phyloP scores from a whole-genome alignment of 768 basidiomycete genomes.

The Leccinellum rugosiceps region DNA sequence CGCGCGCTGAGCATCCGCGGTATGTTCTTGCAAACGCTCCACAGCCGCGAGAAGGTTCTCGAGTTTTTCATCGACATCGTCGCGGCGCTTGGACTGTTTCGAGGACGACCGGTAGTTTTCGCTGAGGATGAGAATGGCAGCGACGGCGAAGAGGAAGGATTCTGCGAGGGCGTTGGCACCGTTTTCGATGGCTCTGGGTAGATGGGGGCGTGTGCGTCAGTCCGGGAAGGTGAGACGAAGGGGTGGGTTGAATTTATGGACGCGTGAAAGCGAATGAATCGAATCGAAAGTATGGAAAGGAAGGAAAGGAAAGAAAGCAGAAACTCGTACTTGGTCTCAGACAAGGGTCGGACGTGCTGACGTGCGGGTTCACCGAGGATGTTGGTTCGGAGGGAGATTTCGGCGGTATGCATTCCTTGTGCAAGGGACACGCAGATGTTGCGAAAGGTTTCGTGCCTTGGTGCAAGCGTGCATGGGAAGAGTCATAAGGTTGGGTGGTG shows the following conservation, averaged over 20 bases:
- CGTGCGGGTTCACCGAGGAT: slow-evolving; percentile 73
- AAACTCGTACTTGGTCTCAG: slow-evolving; percentile 63
- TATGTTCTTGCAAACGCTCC: slow-evolving; percentile 39
- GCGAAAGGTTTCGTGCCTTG: slow-evolving; percentile 71
- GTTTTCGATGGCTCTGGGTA: slow-evolving; percentile 72
- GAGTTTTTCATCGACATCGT: slow-evolving; percentile 67
- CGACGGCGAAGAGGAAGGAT: slow-evolving; percentile 79
- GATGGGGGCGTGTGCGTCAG: background rate
- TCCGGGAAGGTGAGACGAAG: background rate
- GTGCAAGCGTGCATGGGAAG: background rate
- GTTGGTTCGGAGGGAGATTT: slow-evolving; percentile 68
- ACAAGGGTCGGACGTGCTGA: slow-evolving; percentile 67
- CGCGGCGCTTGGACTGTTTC: slow-evolving; percentile 66
- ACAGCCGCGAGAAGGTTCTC: slow-evolving; percentile 53
- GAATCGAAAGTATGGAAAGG: background rate
- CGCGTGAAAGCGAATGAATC: background rate
- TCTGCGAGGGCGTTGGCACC: slow-evolving; percentile 84
- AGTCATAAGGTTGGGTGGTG: background rate
- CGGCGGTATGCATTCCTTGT: slow-evolving; percentile 72
- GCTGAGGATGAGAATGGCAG: slow-evolving; percentile 67
- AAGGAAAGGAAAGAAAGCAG: background rate
- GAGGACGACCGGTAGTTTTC: slow-evolving; percentile 76
- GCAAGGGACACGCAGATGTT: slow-evolving; percentile 68
- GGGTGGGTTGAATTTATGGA: background rate
- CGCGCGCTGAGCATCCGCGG: slow-evolving; percentile 40